Percentiles rank a stretch among this genome's conserved stretches.
phyloP scores from a whole-genome alignment of 2,329 filamentous ascomycete species.

The Aspergillus clavatus region DNA sequence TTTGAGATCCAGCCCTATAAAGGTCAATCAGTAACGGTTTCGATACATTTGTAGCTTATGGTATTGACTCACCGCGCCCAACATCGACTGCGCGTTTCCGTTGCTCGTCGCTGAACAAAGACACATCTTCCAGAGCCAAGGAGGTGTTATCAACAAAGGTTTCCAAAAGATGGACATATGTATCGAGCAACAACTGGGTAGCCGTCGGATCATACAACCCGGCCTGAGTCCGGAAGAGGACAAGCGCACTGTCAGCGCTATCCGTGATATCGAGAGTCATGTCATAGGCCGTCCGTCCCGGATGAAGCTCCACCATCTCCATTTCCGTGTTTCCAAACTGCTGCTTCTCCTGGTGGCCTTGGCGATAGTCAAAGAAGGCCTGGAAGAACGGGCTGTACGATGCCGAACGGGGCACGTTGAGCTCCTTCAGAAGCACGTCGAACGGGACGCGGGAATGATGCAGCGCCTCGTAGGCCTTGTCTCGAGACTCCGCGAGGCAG shows the following conservation, averaged over 20 bases:
- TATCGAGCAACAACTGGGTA: constrained; percentile 19
- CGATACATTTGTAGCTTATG: too few species aligned
- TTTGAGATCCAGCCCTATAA: not conserved
- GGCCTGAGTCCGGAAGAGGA: constrained; percentile 28
- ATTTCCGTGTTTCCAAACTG: constrained; percentile 16
- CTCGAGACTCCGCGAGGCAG: constrained; percentile 21
- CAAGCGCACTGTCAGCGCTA: constrained; percentile 5
- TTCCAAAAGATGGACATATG: constrained; percentile 21
- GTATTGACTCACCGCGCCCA: too few species aligned
- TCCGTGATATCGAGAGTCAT: constrained; percentile 38
- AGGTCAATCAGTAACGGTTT: too few species aligned
- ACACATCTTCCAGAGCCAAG: too few species aligned
- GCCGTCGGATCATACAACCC: constrained; percentile 25
- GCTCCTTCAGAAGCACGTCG: constrained; percentile 44
- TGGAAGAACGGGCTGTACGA: constrained; percentile 48
- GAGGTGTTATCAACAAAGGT: constrained; percentile 1
- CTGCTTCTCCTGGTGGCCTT: constrained; percentile 25
- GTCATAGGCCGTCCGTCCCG: constrained; percentile 29
- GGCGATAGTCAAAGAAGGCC: constrained; percentile 45
- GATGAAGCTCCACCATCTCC: constrained; percentile 9
- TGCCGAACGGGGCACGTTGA: constrained; percentile 39
- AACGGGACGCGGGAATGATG: constrained; percentile 46
- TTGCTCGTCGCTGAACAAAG: too few species aligned
- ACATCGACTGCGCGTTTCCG: too few species aligned
- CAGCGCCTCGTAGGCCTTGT: constrained; percentile 35